Percentiles rank a stretch among this genome's conserved stretches.
These are phyloP conservation scores for Ceratocystis huliohia DNA, from an alignment of 2,329 filamentous ascomycete genomes.

Conservation along the genomic window DNA sequence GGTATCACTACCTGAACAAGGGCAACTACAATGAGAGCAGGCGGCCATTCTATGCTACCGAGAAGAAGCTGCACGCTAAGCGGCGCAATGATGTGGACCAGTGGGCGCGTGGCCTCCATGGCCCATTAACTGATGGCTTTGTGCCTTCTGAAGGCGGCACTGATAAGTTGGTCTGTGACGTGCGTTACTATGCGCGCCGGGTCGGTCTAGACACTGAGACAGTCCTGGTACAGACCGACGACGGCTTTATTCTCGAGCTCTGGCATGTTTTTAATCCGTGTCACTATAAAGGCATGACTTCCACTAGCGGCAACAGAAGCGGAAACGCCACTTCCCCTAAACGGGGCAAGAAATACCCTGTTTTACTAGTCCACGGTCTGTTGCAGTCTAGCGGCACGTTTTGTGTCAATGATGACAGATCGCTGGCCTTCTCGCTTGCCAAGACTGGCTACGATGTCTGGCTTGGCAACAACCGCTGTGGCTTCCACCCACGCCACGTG, in stretches of 20 bases:
- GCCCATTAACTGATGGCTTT: slow-evolving; percentile 36
- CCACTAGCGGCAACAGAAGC: neutral
- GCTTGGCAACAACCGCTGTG: slow-evolving; percentile 88
- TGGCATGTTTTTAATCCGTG: slow-evolving; percentile 79
- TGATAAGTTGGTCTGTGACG: slow-evolving; percentile 66
- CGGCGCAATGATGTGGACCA: slow-evolving; percentile 45
- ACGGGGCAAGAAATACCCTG: slow-evolving; percentile 50
- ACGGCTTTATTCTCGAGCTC: slow-evolving; percentile 78
- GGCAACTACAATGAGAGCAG: slow-evolving; percentile 43
- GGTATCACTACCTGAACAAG: slow-evolving; percentile 43
- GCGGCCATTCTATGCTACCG: slow-evolving; percentile 63
- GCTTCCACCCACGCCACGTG: slow-evolving; percentile 65
- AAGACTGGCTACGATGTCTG: slow-evolving; percentile 91
- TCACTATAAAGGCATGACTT: slow-evolving; percentile 41
- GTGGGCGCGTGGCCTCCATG: slow-evolving; percentile 39
- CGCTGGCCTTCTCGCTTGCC: slow-evolving; percentile 80
- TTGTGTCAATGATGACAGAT: slow-evolving; percentile 80
- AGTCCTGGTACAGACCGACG: slow-evolving; percentile 79
- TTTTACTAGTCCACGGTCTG: slow-evolving; percentile 77
- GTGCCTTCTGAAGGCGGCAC: slow-evolving; percentile 65
- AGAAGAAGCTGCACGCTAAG: slow-evolving; percentile 44
- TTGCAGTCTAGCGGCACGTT: slow-evolving; percentile 81
- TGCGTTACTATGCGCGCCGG: slow-evolving; percentile 72
- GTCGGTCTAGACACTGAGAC: slow-evolving; percentile 78
- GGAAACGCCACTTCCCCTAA: neutral